These are phyloP conservation scores for Tetrahymena elliotti DNA, from an alignment of 73 alveolate genomes.

Conservation along the genomic window DNA sequence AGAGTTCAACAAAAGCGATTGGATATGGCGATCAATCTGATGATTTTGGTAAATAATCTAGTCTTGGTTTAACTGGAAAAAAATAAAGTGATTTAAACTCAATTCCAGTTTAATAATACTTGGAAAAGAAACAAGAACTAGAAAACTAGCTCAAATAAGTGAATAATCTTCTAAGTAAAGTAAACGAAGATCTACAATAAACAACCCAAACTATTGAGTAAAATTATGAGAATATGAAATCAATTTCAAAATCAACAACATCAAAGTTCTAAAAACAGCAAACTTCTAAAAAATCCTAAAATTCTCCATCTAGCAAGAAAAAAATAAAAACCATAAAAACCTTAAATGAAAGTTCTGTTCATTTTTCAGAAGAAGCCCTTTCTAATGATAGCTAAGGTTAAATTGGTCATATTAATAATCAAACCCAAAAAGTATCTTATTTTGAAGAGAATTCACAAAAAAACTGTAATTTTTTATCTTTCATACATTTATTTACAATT, in stretches of 20 bases:
- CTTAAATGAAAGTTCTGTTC: background rate
- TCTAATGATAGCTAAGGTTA: background rate
- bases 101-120: background rate
- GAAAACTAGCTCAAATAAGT: background rate
- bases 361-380: background rate
- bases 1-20: background rate
- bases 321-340: background rate
- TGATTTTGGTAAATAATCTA: background rate
- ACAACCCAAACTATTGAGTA: background rate
- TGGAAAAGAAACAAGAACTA: background rate
- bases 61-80: background rate
- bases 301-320: background rate
- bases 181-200: background rate
- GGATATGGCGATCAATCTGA: background rate
- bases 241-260: background rate
- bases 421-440: background rate
- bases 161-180: background rate
- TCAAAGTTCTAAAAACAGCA: background rate
- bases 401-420: background rate
- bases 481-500: too few species aligned
- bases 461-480: too few species aligned
- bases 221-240: background rate
- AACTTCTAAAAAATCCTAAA: background rate
- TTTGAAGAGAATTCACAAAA: background rate
- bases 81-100: background rate